Evolutionary conservation across 192 early-diverging fungal genomes (phyloP).

Genomic region (Coemansia sp.): DNA sequence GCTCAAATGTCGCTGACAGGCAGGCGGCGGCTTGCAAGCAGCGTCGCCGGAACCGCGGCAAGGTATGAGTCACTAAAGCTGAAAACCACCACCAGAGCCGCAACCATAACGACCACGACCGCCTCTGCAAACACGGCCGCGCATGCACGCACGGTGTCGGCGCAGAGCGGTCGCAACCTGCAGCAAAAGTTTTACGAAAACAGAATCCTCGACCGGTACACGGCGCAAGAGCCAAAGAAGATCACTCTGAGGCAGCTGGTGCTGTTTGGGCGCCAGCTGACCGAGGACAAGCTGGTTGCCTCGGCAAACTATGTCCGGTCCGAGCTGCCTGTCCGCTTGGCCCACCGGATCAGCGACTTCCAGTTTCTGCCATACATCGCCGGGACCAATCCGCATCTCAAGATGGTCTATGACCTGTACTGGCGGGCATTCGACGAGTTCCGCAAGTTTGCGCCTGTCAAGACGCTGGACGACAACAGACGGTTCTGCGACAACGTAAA

Average conservation of each 20-base stretch:
- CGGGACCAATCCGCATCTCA: slow-evolving; percentile 88
- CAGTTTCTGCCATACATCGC: slow-evolving; percentile 91
- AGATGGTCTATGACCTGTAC: slow-evolving; percentile 81
- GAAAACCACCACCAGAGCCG: slow-evolving; percentile 12
- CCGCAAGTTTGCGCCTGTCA: slow-evolving; percentile 66
- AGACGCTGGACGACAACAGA: slow-evolving; percentile 77
- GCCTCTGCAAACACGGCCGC: background rate
- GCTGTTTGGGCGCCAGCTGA: slow-evolving; percentile 85
- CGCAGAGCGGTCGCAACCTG: slow-evolving; percentile 33
- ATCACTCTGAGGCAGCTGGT: slow-evolving; percentile 89
- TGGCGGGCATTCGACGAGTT: slow-evolving; percentile 91
- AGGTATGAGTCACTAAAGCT: slow-evolving; percentile 8
- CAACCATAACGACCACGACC: background rate
- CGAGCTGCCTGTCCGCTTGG: slow-evolving; percentile 85
- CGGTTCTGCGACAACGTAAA: slow-evolving; percentile 75
- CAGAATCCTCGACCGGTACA: slow-evolving; percentile 82
- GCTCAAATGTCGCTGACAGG: background rate
- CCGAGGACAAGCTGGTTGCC: slow-evolving; percentile 74
- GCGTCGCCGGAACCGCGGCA: background rate
- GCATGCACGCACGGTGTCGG: slow-evolving; percentile 18
- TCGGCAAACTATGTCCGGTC: slow-evolving; percentile 88
- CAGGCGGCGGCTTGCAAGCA: slow-evolving; percentile 6
- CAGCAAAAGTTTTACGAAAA: slow-evolving; percentile 89
- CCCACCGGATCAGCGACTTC: slow-evolving; percentile 89
- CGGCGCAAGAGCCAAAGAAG: slow-evolving; percentile 67